Evolutionary conservation across 345 rosid genomes (phyloP), one percentile per base, ranked within the genome.

Genomic region (Mallotus nudiflorus): DNA sequence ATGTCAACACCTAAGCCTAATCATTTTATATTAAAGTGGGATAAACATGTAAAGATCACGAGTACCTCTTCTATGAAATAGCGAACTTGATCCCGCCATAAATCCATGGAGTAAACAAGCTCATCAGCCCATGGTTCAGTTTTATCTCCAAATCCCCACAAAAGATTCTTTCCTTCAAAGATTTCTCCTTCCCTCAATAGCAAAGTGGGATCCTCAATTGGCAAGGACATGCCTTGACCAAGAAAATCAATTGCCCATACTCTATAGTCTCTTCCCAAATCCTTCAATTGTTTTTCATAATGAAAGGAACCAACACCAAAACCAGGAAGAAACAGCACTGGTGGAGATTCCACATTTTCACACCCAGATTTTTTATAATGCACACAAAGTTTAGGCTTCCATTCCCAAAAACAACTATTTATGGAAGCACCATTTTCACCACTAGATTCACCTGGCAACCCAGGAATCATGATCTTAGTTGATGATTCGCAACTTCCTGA

Each of bases 221-320:
- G 97, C 64, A 95, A 82, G 5, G 97, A 91, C 82, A 80, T 75
- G 66, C 99, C 97, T 77, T 91, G 99, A 6, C 99, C 99, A 5
- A 95, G 87, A 83, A 95, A 95, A 84, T 95, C 99, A 50, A 90
- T 81, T 7, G 99, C 96, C 95, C 93, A 95, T n/a, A 90, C 99
- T 82, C 97, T 74, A 69, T 78, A 87, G 65, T 92, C 97, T 63
- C 90, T 87, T 8, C 97, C 99, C 39, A 95, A 83, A 84, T 90
- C 97, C 75, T 77, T 85, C 58, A 95, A 81, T 72, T 95, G 97
- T 86, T 90, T 95, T 82, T 90, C 97, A 35, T 87, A 91, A 77
- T 95, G 99, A 77, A 95, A 94, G 9, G 97, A 85, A 83, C 99
- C 97, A 63, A 92, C 97, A 58, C 99, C 97, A 74, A 94, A 95